phyloP scores from a whole-genome alignment of 2,329 filamentous ascomycete species.

The Penicillium sp. region DNA sequence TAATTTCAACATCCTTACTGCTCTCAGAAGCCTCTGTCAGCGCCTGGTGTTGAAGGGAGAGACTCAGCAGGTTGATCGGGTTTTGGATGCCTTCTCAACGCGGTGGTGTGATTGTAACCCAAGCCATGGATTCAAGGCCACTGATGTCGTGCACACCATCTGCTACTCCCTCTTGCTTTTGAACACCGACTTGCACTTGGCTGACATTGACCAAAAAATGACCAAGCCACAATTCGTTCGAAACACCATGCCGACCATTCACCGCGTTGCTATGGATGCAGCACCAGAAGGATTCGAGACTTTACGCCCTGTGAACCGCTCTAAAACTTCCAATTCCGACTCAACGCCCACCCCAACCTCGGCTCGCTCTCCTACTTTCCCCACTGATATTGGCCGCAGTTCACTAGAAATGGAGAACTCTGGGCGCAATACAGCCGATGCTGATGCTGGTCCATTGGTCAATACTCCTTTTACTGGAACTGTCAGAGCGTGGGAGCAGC shows the following conservation, averaged over 20 bases:
- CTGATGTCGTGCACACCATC: constrained; percentile 92
- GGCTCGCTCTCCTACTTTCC: constrained; percentile 27
- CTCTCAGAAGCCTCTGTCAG: constrained; percentile 79
- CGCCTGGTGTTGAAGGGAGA: constrained; percentile 85
- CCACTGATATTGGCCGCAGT: constrained; percentile 15
- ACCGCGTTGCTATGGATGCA: constrained; percentile 74
- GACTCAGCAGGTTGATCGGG: constrained; percentile 94
- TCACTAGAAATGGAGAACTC: constrained; percentile 26
- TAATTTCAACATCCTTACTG: constrained; percentile 76
- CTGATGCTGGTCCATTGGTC: constrained; percentile 69
- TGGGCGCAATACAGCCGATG: constrained; percentile 33
- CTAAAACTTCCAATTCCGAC: constrained; percentile 46
- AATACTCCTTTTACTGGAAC: constrained; percentile 75
- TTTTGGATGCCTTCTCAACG: constrained; percentile 84
- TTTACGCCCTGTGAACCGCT: constrained; percentile 43
- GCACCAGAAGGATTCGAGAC: constrained; percentile 68
- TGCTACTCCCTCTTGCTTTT: constrained; percentile 94
- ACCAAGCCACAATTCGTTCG: constrained; percentile 92
- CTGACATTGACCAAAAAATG: constrained; percentile 97
- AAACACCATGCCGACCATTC: constrained; percentile 91
- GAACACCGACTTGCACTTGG: constrained; percentile 94
- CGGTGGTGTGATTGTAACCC: constrained; percentile 95
- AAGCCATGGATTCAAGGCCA: constrained; percentile 88
- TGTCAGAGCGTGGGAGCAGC: constrained; percentile 80
- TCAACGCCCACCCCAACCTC: constrained; percentile 22